Conservation (phyloP, 148 eudicot genomes). For the Cornus suecica region DNA sequence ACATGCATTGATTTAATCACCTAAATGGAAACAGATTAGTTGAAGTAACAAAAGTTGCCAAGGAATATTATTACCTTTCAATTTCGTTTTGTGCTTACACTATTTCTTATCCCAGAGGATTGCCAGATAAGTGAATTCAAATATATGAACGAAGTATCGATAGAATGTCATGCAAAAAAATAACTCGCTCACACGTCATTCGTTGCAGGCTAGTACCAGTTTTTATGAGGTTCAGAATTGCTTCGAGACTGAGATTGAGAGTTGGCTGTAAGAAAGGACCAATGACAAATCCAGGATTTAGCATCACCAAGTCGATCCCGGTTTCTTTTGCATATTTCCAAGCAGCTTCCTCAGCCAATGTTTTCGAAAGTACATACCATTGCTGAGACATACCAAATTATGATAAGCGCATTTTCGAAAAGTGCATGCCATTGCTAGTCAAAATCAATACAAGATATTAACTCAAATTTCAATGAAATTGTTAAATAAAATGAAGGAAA, state of each 20-base stretch:
- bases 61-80: not conserved
- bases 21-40: not conserved
- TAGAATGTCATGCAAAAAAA: not conserved
- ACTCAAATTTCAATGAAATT: not conserved
- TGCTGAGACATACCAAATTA: slow-evolving; percentile 12
- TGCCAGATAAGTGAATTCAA: not conserved
- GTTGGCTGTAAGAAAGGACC: slow-evolving; percentile 47
- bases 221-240: slow-evolving; percentile 22
- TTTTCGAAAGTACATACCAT: slow-evolving; percentile 39
- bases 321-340: slow-evolving; percentile 42
- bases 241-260: slow-evolving; percentile 18
- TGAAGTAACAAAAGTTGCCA: not conserved
- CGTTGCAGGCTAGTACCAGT: slow-evolving; percentile 24
- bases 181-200: not conserved
- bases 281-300: slow-evolving; percentile 37
- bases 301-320: slow-evolving; percentile 34
- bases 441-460: not conserved
- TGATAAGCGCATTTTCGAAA: not conserved
- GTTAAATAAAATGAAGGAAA: no score
- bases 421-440: slow-evolving; percentile 20
- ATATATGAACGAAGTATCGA: not conserved
- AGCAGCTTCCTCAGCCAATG: slow-evolving; percentile 45
- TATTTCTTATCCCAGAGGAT: not conserved
- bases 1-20: no score
- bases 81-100: not conserved